phyloP scores from a whole-genome alignment of 345 rosid species.

The Eucalyptus guilfoylei region DNA sequence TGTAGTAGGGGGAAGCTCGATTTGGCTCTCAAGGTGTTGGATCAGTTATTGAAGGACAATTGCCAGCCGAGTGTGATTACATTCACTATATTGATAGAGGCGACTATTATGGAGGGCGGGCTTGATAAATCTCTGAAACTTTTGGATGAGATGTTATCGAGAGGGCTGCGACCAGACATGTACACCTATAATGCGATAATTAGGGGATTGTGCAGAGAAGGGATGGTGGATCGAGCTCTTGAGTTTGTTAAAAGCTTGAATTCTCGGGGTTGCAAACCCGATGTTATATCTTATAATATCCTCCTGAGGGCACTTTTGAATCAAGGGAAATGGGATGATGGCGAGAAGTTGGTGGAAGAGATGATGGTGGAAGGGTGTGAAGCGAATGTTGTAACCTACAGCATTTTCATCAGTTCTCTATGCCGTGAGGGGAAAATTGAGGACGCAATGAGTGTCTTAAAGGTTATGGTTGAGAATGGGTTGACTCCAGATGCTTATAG shows the following conservation, averaged over 20 bases:
- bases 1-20: slow-evolving; percentile 60
- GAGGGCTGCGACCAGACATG: slow-evolving; percentile 61
- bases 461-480: slow-evolving; percentile 48
- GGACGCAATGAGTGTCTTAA: slow-evolving; percentile 49
- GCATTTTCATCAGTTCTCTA: slow-evolving; percentile 51
- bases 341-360: slow-evolving; percentile 48
- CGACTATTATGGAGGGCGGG: slow-evolving; percentile 42
- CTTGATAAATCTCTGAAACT: slow-evolving; percentile 59
- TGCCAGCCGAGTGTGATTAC: slow-evolving; percentile 71
- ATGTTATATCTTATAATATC: slow-evolving; percentile 58
- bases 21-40: slow-evolving; percentile 48
- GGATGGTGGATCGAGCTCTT: slow-evolving; percentile 41
- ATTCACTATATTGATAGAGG: slow-evolving; percentile 81
- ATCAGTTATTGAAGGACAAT: slow-evolving; percentile 45
- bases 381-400: slow-evolving; percentile 63
- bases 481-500: slow-evolving; percentile 59
- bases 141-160: slow-evolving; percentile 63
- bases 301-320: slow-evolving; percentile 50
- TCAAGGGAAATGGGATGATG: slow-evolving; percentile 62
- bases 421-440: slow-evolving; percentile 60
- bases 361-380: slow-evolving; percentile 45
- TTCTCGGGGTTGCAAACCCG: slow-evolving; percentile 46
- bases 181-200: slow-evolving; percentile 57
- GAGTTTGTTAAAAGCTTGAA: slow-evolving; percentile 40
- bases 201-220: slow-evolving; percentile 71